Percentiles rank a stretch among this genome's conserved stretches.
phyloP scores from a whole-genome alignment of 306 rosid species.

The Cucumis cinereus region DNA sequence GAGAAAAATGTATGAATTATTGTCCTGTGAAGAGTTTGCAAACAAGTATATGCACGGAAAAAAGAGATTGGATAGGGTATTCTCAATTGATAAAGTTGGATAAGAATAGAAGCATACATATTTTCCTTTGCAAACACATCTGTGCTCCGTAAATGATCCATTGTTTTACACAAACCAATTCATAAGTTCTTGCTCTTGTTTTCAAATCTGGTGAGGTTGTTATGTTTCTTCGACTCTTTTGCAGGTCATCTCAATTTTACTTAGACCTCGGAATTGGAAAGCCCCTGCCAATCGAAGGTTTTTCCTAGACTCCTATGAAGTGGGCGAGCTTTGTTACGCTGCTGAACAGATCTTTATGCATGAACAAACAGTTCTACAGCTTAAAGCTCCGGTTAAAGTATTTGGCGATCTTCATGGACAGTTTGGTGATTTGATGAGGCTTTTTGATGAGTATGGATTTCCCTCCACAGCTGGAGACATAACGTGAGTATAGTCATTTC shows the following conservation, averaged over 20 bases:
- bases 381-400: constrained; percentile 93
- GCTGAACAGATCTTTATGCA: constrained; percentile 99
- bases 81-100: not conserved
- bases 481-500: constrained; percentile 49
- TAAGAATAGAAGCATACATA: not conserved
- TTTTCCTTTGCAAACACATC: not conserved
- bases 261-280: constrained; percentile 97
- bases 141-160: not conserved
- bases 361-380: constrained; percentile 93
- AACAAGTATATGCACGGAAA: constrained; percentile 35
- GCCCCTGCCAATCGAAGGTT: constrained; percentile 82
- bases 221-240: constrained; percentile 1
- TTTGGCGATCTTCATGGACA: constrained; percentile 99
- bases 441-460: constrained; percentile 98
- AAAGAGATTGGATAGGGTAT: not conserved
- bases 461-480: constrained; percentile 99
- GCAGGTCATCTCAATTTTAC: constrained; percentile 74
- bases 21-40: constrained; percentile 25
- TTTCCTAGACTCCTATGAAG: constrained; percentile 98
- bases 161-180: not conserved
- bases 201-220: constrained; percentile 8
- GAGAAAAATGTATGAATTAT: constrained; percentile 29
- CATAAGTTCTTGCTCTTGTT: not conserved
- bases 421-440: constrained; percentile 98
- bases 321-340: constrained; percentile 98